phyloP scores from a whole-genome alignment of 2,329 filamentous ascomycete genomes.

The Microsporum ferrugineum region DNA sequence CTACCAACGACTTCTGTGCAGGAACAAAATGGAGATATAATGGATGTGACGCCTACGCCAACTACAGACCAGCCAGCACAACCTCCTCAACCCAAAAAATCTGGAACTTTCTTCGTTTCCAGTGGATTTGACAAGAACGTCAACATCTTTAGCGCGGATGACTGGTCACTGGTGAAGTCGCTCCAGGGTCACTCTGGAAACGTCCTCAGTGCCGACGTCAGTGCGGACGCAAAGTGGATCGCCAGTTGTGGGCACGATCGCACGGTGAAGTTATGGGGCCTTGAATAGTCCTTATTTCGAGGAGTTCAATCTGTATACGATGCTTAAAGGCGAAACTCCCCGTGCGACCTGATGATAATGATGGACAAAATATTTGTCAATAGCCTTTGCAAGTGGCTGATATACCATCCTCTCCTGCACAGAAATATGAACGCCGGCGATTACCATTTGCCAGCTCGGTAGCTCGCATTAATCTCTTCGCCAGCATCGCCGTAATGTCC shows the following conservation, averaged over 20 bases:
- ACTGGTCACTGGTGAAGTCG: conserved; percentile 83
- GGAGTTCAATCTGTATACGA: background rate
- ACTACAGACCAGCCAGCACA: conserved; percentile 16
- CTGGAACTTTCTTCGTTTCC: conserved; percentile 82
- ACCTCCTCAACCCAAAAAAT: conserved; percentile 60
- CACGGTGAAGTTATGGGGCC: conserved; percentile 91
- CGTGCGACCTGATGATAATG: too few relatives aligned
- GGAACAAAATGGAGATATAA: conserved; percentile 44
- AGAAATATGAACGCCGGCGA: too few relatives aligned
- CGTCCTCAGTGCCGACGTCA: conserved; percentile 82
- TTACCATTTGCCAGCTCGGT: too few relatives aligned
- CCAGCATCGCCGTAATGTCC: too few relatives aligned
- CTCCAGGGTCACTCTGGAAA: conserved; percentile 85
- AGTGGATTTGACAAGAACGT: conserved; percentile 90
- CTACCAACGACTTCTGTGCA: conserved; percentile 50
- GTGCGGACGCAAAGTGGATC: conserved; percentile 78
- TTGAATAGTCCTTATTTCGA: conserved; percentile 41
- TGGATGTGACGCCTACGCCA: conserved; percentile 8
- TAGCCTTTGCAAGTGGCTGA: too few relatives aligned
- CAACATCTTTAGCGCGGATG: conserved; percentile 90
- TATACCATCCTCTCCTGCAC: too few relatives aligned
- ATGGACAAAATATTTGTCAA: too few relatives aligned
- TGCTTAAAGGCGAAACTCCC: background rate
- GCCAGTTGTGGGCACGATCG: conserved; percentile 88
- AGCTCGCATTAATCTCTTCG: too few relatives aligned